Evolutionary conservation across 805 yeast genomes (phyloP).

Genomic region (Candida multigemmis): DNA sequence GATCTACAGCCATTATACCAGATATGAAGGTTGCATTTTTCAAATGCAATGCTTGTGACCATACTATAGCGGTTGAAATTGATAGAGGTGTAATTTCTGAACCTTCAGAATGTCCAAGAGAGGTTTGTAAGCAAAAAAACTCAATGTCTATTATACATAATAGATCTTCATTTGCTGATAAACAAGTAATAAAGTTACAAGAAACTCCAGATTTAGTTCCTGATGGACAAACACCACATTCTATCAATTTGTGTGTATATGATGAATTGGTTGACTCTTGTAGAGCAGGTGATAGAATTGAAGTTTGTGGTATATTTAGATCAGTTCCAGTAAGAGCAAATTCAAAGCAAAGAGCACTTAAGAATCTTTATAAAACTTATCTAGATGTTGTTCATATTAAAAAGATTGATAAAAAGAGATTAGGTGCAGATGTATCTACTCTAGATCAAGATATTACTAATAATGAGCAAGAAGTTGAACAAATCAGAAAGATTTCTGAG

Average conservation of each 20-base stretch:
- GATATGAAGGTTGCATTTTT: slow-evolving; percentile 97
- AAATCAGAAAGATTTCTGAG: slow-evolving; percentile 56
- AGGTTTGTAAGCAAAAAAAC: slow-evolving; percentile 69
- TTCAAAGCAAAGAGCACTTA: slow-evolving; percentile 74
- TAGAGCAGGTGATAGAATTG: slow-evolving; percentile 94
- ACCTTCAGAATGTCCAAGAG: slow-evolving; percentile 89
- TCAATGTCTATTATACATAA: slow-evolving; percentile 91
- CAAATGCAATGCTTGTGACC: slow-evolving; percentile 91
- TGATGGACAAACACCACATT: slow-evolving; percentile 97
- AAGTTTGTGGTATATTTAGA: slow-evolving; percentile 91
- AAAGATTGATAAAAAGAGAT: slow-evolving; percentile 71
- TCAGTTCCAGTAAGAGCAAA: slow-evolving; percentile 88
- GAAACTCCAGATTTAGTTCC: slow-evolving; percentile 96
- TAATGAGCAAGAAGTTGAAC: slow-evolving; percentile 68
- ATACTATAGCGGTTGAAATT: slow-evolving; percentile 82
- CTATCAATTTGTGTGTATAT: slow-evolving; percentile 86
- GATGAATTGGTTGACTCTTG: slow-evolving; percentile 93
- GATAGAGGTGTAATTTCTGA: slow-evolving; percentile 93
- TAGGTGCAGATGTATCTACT: slow-evolving; percentile 76
- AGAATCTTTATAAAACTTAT: slow-evolving; percentile 82
- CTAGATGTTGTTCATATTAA: slow-evolving; percentile 90
- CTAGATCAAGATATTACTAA: slow-evolving; percentile 42
- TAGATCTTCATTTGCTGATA: slow-evolving; percentile 88
- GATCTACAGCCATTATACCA: slow-evolving; percentile 88
- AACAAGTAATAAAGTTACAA: slow-evolving; percentile 87